Evolutionary conservation across 495 filamentous ascomycete genomes (phyloP).

Genomic region (Penicillium ochrochloron): DNA sequence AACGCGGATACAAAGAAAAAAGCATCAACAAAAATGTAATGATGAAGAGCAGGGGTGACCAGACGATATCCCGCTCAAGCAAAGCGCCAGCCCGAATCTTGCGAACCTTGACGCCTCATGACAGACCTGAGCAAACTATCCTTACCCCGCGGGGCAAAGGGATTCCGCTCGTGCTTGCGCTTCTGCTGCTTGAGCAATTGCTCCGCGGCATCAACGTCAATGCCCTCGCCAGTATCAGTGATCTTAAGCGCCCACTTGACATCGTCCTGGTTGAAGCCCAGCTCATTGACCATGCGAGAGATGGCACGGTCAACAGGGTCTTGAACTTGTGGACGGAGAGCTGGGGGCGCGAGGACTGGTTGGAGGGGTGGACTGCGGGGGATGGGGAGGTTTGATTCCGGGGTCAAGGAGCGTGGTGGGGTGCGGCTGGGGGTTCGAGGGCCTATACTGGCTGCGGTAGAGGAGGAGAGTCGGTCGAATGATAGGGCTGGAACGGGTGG

Average conservation of each 20-base stretch:
- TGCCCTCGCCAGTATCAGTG: slow-evolving; percentile 56
- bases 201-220: slow-evolving; percentile 52
- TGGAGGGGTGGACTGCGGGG: slow-evolving; percentile 13
- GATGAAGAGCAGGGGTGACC: background rate
- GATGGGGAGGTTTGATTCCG: slow-evolving; percentile 10
- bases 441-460: slow-evolving; percentile 15
- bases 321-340: slow-evolving; percentile 47
- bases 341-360: slow-evolving; percentile 22
- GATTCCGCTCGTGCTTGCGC: slow-evolving; percentile 35
- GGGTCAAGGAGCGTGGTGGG: background rate
- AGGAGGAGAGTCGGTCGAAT: slow-evolving; percentile 21
- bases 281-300: slow-evolving; percentile 48
- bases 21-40: background rate
- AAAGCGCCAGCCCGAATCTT: slow-evolving; percentile 47
- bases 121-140: slow-evolving; percentile 35
- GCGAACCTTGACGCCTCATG: slow-evolving; percentile 35
- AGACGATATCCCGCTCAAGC: slow-evolving; percentile 24
- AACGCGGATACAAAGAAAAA: background rate
- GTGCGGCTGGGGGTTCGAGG: slow-evolving; percentile 22
- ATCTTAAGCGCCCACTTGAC: slow-evolving; percentile 58
- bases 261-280: slow-evolving; percentile 53
- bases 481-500: slow-evolving; percentile 27
- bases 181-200: slow-evolving; percentile 48
- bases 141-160: slow-evolving; percentile 22
- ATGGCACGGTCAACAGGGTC: slow-evolving; percentile 59